Conservation (phyloP, 352 stramenopile species). For the Phytophthora meadii region DNA sequence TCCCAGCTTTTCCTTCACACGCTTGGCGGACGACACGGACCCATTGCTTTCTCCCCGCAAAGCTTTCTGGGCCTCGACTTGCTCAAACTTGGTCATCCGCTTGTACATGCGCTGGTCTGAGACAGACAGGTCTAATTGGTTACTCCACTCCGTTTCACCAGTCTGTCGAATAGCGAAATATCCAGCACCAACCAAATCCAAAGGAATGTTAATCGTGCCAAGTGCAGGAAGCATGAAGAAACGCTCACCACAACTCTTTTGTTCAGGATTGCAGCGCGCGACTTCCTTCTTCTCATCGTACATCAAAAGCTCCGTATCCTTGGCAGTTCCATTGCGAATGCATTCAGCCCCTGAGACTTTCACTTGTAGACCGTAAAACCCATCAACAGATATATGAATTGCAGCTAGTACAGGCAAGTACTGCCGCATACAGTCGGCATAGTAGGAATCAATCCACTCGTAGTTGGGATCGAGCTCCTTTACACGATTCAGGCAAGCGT, state of each 20-base stretch:
- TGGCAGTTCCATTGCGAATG: slow-evolving; percentile 84
- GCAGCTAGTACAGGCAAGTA: slow-evolving; percentile 80
- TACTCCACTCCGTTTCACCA: slow-evolving; percentile 88
- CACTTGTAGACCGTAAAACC: slow-evolving; percentile 80
- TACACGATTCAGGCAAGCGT: slow-evolving; percentile 75
- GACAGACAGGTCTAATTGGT: slow-evolving; percentile 72
- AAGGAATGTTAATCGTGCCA: slow-evolving; percentile 67
- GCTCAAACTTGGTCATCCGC: slow-evolving; percentile 73
- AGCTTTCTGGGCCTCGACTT: slow-evolving; percentile 67
- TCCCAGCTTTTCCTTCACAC: slow-evolving; percentile 74
- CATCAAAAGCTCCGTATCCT: slow-evolving; percentile 79
- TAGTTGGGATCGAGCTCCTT: slow-evolving; percentile 75
- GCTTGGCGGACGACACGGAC: slow-evolving; percentile 56
- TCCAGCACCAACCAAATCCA: slow-evolving; percentile 74
- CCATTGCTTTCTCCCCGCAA: slow-evolving; percentile 53
- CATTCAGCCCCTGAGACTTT: slow-evolving; percentile 72
- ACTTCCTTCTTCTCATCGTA: slow-evolving; percentile 57
- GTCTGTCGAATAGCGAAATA: slow-evolving; percentile 86
- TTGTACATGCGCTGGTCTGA: slow-evolving; percentile 81
- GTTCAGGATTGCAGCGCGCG: slow-evolving; percentile 65
- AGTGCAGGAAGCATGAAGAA: slow-evolving; percentile 69
- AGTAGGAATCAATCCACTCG: slow-evolving; percentile 89
- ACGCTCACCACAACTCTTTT: slow-evolving; percentile 48
- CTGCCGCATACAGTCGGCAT: slow-evolving; percentile 63
- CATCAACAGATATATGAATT: slow-evolving; percentile 75